A percentile compares a stretch with the other conserved stretches of the same genome.
Evolutionary conservation across 306 rosid species (phyloP).

Genomic region (Lupinus albus): DNA sequence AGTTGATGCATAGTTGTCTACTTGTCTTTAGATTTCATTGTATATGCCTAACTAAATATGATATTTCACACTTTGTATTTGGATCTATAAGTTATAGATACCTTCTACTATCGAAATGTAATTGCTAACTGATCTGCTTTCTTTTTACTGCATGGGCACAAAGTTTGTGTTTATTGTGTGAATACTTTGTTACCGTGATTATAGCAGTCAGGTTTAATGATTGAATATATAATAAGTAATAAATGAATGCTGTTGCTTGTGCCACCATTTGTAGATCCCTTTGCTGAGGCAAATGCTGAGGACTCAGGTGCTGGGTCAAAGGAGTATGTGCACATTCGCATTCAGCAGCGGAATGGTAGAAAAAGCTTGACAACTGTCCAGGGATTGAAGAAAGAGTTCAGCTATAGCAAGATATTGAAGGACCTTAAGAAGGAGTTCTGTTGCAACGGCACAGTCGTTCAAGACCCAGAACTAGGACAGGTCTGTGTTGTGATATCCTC

Average conservation of each 20-base stretch:
- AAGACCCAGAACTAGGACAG: constrained; percentile 91
- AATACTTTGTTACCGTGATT: constrained; percentile 7
- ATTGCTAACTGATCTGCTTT: neutral
- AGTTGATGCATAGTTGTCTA: too few species aligned
- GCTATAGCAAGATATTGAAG: constrained; percentile 85
- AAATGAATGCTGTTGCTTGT: neutral
- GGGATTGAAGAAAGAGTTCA: constrained; percentile 88
- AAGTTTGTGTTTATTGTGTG: neutral
- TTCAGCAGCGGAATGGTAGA: constrained; percentile 89
- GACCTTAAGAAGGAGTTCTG: constrained; percentile 87
- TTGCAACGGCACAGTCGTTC: constrained; percentile 92
- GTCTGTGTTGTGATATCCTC: constrained; percentile 42
- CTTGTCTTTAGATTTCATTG: neutral
- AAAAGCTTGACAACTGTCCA: constrained; percentile 91
- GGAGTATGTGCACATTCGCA: constrained; percentile 87
- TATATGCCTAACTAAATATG: neutral
- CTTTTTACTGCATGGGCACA: neutral
- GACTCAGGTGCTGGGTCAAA: constrained; percentile 82
- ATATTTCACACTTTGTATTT: neutral
- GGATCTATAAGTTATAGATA: neutral
- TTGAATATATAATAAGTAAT: neutral
- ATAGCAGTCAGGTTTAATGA: neutral
- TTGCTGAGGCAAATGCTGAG: constrained; percentile 86
- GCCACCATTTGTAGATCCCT: constrained; percentile 61
- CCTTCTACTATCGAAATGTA: neutral